Percentiles rank a stretch among this genome's conserved stretches.
Evolutionary conservation across 164 flowering plant species (phyloP).

Genomic region (Litsea cubeba): DNA sequence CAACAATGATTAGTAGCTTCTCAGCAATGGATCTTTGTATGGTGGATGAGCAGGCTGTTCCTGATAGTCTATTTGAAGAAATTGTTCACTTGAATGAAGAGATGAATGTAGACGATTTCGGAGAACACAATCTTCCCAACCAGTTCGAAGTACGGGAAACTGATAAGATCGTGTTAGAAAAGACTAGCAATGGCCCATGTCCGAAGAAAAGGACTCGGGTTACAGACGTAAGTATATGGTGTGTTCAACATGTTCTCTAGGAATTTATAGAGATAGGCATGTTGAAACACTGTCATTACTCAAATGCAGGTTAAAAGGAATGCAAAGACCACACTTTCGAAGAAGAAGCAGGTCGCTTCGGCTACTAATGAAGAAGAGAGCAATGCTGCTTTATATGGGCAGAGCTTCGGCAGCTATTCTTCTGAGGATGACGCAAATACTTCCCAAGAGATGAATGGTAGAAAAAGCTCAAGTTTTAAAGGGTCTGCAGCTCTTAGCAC

Average conservation of each 20-base stretch:
- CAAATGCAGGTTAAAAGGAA: slow-evolving; percentile 34
- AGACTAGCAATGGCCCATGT: neutral
- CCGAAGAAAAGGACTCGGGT: slow-evolving; percentile 45
- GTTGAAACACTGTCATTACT: neutral
- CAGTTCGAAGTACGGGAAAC: slow-evolving; percentile 9
- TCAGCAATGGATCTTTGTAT: slow-evolving; percentile 33
- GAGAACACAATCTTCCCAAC: slow-evolving; percentile 19
- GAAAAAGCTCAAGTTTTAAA: slow-evolving; percentile 22
- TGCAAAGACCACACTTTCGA: slow-evolving; percentile 43
- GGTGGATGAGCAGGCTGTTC: slow-evolving; percentile 21
- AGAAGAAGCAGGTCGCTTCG: slow-evolving; percentile 31
- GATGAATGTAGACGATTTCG: slow-evolving; percentile 15
- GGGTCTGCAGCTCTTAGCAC: slow-evolving; percentile 21
- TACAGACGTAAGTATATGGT: slow-evolving; percentile 38
- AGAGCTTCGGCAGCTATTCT: slow-evolving; percentile 42
- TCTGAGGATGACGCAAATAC: slow-evolving; percentile 61
- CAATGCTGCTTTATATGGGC: slow-evolving; percentile 24
- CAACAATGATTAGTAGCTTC: slow-evolving; percentile 16
- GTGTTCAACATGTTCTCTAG: neutral
- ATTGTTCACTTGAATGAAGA: slow-evolving; percentile 33
- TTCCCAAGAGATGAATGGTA: slow-evolving; percentile 42
- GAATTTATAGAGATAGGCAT: neutral
- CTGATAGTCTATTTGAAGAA: slow-evolving; percentile 20
- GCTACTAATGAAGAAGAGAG: slow-evolving; percentile 26
- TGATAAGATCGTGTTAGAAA: slow-evolving; percentile 8